phyloP scores from a whole-genome alignment of 345 rosid species.

The Salix viminalis region DNA sequence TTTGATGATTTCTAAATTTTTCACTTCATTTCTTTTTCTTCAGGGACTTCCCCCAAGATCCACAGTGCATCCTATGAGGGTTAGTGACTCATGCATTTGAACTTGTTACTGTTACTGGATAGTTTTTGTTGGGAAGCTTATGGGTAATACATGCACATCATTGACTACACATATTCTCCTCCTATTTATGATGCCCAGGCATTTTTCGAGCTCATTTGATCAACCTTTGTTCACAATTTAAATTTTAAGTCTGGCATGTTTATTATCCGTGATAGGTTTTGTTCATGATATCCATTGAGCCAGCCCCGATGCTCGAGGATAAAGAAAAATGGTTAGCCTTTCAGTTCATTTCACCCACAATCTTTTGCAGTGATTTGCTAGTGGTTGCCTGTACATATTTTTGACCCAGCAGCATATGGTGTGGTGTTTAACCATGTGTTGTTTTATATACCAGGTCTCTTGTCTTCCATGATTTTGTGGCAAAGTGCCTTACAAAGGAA shows the following conservation, averaged over 20 bases:
- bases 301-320: conserved; percentile 99
- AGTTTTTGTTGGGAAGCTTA: not conserved
- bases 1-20: not conserved
- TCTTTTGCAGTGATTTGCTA: conserved; percentile 4
- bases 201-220: not conserved
- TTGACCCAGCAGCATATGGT: conserved; percentile 1
- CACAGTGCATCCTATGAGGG: conserved; percentile 99
- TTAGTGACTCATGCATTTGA: conserved; percentile 35
- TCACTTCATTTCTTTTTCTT: conserved; percentile 7
- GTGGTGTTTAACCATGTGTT: conserved; percentile 6
- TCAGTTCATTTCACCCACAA: conserved; percentile 12
- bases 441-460: conserved; percentile 65
- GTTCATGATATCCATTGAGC: conserved; percentile 95
- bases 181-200: not conserved
- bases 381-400: not conserved
- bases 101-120: not conserved
- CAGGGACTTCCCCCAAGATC: conserved; percentile 99
- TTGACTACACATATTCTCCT: not conserved
- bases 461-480: conserved; percentile 96
- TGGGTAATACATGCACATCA: not conserved
- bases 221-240: not conserved
- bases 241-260: conserved; percentile 11
- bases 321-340: conserved; percentile 92
- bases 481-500: conserved; percentile 93
- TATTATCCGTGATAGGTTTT: conserved; percentile 58